Evolutionary conservation across 2,329 filamentous ascomycete genomes (phyloP).

Genomic region (Paecilomyces fulvus): DNA sequence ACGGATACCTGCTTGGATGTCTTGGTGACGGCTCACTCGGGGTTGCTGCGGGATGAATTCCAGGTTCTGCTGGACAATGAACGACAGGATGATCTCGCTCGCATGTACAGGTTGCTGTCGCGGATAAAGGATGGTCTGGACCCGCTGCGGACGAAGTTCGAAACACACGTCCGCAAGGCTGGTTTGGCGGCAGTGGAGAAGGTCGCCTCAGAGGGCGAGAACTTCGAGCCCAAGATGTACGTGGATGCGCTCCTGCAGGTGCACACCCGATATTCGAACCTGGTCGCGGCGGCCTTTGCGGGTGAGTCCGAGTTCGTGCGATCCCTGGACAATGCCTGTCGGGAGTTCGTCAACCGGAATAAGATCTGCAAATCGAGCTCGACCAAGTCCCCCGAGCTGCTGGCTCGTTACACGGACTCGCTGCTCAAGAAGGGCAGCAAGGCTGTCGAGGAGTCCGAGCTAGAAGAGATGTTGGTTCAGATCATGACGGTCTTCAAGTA

Average conservation of each 20-base stretch:
- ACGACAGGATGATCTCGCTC: slow-evolving; percentile 85
- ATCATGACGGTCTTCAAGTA: slow-evolving; percentile 99
- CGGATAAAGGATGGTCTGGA: slow-evolving; percentile 88
- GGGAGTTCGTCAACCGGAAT: slow-evolving; percentile 97
- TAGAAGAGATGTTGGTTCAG: slow-evolving; percentile 79
- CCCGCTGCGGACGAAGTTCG: slow-evolving; percentile 76
- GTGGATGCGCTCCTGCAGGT: slow-evolving; percentile 92
- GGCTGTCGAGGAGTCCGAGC: slow-evolving; percentile 84
- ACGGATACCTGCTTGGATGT: slow-evolving; percentile 84
- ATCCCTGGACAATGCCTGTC: slow-evolving; percentile 91
- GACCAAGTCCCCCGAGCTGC: slow-evolving; percentile 85
- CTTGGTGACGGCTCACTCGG: slow-evolving; percentile 79
- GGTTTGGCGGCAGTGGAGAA: slow-evolving; percentile 84
- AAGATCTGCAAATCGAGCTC: slow-evolving; percentile 90
- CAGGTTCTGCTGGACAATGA: slow-evolving; percentile 89
- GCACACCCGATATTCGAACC: slow-evolving; percentile 81
- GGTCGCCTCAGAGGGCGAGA: slow-evolving; percentile 78
- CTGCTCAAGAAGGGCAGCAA: slow-evolving; percentile 84
- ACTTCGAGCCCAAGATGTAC: slow-evolving; percentile 91
- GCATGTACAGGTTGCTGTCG: slow-evolving; percentile 89
- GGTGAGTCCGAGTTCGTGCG: slow-evolving; percentile 96
- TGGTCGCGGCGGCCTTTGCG: slow-evolving; percentile 87
- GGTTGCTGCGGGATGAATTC: slow-evolving; percentile 87
- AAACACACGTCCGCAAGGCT: slow-evolving; percentile 84
- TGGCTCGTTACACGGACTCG: slow-evolving; percentile 92